Evolutionary conservation across 2,329 filamentous ascomycete species (phyloP), one percentile per base, ranked within the genome.

Genomic region (Monosporascus sp.): DNA sequence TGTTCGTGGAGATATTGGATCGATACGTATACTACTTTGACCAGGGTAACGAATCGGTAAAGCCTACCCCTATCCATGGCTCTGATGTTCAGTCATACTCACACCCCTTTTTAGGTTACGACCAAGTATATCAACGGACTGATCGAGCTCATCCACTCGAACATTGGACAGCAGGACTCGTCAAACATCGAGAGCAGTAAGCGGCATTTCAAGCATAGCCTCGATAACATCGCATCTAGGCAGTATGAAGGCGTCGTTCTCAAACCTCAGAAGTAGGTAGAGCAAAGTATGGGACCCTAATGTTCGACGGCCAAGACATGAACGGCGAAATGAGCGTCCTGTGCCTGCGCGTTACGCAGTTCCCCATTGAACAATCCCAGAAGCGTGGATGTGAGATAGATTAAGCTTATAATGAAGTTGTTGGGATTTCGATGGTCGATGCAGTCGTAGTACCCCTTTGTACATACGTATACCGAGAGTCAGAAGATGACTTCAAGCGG

Each of bases 1-100:
- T 99, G 48, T 99, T 99, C 72, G 93, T 99, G 53, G 94, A 99
- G 74, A 99, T 99, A 58, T 77, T 99, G 52, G 97, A 99, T 71
- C 86, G 94, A 71, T 99, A 99, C 69, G 92, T 97, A 51, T 99
- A 99, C 72, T 99, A 97, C 76, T 99, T 97, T 75, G 94, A 99
- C 72, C 93, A 99, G 71, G 91, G 96, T 69, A 99, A 99, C 72
- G 94, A 99, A 74, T 92, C 92, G 60, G 94, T 83, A 69, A 66
- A 79, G 67, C 2, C 7, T 38, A n/a, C 20, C n/a, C 43, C 11
- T 15, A 15, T 22, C 26, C 40, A 7, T 8, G 28, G 11, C 7
- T 35, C 22, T 20, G 1, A 24, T 24, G 46, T 37, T 37, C 38
- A n/a, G 11, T n/a, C 37, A 45, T 48, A 49, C 54, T 63, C 38